Percentiles rank a stretch among this genome's conserved stretches.
Conservation (phyloP, 805 yeast species). For the Schizosaccharomyces lindneri region DNA sequence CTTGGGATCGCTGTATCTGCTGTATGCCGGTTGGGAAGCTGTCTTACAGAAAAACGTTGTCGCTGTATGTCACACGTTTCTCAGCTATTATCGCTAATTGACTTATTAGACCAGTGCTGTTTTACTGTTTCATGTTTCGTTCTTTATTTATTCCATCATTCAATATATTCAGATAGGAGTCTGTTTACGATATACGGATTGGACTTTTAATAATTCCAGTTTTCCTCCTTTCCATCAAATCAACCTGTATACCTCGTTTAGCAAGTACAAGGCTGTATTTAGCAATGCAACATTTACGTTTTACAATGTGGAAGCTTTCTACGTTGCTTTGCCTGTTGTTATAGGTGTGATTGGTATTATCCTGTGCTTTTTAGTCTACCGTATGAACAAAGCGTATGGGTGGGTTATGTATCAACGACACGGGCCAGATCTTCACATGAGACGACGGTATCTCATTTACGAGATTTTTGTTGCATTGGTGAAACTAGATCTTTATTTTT, state of each 20-base stretch:
- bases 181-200: conserved; percentile 1
- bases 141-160: too few species aligned
- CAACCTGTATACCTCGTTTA: neutral
- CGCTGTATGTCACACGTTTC: neutral
- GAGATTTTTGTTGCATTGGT: conserved; percentile 20
- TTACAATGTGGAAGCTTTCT: conserved; percentile 13
- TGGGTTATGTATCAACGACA: conserved; percentile 24
- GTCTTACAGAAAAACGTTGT: neutral
- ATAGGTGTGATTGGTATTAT: conserved; percentile 17
- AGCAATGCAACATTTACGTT: neutral
- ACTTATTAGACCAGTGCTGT: too few species aligned
- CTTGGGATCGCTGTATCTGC: neutral
- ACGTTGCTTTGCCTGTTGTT: conserved; percentile 21
- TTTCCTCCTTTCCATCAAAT: neutral
- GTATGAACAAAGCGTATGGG: conserved; percentile 19
- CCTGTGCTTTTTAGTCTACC: conserved; percentile 14
- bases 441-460: conserved; percentile 16
- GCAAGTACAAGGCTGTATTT: neutral
- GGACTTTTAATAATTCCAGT: conserved; percentile 14
- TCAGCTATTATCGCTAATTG: too few species aligned
- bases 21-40: neutral
- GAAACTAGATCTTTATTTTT: conserved; percentile 23
- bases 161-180: too few species aligned
- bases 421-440: conserved; percentile 22
- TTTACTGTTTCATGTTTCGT: too few species aligned